phyloP scores from a whole-genome alignment of 495 filamentous ascomycete species.

The Hypoxylon trugodes region DNA sequence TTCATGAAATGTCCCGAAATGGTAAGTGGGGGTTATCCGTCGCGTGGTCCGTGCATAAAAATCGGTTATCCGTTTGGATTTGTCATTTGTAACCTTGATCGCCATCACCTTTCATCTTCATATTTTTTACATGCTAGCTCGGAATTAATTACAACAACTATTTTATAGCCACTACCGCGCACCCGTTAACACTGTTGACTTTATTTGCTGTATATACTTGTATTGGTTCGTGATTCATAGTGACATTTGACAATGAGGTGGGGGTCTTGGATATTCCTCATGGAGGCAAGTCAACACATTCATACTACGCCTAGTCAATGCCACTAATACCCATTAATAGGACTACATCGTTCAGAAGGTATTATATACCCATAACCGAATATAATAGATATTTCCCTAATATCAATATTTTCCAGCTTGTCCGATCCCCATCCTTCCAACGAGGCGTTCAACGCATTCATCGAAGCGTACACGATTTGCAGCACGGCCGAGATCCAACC shows the following conservation, averaged over 20 bases:
- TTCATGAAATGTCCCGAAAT: no score
- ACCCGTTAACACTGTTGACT: not conserved
- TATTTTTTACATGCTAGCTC: no score
- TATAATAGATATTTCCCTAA: not conserved
- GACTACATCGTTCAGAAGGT: slow-evolving; percentile 45
- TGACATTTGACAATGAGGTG: slow-evolving; percentile 16
- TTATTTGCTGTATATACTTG: not conserved
- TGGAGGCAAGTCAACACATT: slow-evolving; percentile 24
- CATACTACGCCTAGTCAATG: not conserved
- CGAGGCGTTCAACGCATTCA: slow-evolving; percentile 53
- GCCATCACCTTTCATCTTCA: no score
- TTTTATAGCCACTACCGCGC: not conserved
- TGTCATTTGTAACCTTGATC: no score
- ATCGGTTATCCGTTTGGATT: no score
- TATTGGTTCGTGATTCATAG: not conserved
- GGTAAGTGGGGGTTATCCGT: no score
- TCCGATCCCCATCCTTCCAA: slow-evolving; percentile 50
- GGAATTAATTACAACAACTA: no score
- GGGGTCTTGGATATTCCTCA: slow-evolving; percentile 27
- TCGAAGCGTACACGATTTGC: slow-evolving; percentile 47
- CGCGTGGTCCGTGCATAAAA: no score
- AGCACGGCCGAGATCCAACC: slow-evolving; percentile 51
- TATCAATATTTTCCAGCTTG: slow-evolving; percentile 38
- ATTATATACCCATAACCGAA: not conserved
- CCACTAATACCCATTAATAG: slow-evolving; percentile 27